Evolutionary conservation across 306 rosid species (phyloP).

Genomic region (Trifolium repens): DNA sequence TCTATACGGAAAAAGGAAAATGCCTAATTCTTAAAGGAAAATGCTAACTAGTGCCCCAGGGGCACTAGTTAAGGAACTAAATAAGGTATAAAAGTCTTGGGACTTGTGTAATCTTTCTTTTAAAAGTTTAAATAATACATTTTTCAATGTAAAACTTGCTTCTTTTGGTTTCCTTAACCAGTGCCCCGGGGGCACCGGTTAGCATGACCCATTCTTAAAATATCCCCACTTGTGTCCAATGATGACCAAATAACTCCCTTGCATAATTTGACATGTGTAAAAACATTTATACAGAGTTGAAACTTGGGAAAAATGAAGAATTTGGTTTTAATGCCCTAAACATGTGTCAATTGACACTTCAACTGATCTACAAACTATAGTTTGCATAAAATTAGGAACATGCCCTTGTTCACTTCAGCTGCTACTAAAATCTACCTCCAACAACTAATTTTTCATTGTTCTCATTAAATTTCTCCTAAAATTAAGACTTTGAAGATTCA

Average conservation of each 20-base stretch:
- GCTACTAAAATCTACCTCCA: background rate
- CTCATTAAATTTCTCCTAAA: background rate
- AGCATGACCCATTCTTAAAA: slow-evolving; percentile 30
- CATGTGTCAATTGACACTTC: background rate
- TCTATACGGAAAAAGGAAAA: background rate
- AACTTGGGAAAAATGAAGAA: background rate
- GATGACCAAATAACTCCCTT: background rate
- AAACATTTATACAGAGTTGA: background rate
- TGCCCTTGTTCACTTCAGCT: background rate
- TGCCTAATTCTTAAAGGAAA: background rate
- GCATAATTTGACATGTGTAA: background rate
- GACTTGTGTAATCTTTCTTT: too few species aligned
- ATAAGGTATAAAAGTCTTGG: too few species aligned
- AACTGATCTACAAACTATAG: too few species aligned
- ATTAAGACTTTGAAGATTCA: background rate
- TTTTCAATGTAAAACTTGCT: too few species aligned
- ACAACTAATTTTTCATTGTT: too few species aligned
- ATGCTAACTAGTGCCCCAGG: too few species aligned
- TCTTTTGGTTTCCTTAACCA: too few species aligned
- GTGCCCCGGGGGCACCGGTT: too few species aligned
- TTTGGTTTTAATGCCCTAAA: background rate
- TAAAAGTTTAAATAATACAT: too few species aligned
- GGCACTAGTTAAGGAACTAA: too few species aligned
- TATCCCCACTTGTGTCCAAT: background rate
- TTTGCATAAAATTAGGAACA: background rate